phyloP scores from a whole-genome alignment of 176 grass and related monocot species.

The Pharus latifolius region DNA sequence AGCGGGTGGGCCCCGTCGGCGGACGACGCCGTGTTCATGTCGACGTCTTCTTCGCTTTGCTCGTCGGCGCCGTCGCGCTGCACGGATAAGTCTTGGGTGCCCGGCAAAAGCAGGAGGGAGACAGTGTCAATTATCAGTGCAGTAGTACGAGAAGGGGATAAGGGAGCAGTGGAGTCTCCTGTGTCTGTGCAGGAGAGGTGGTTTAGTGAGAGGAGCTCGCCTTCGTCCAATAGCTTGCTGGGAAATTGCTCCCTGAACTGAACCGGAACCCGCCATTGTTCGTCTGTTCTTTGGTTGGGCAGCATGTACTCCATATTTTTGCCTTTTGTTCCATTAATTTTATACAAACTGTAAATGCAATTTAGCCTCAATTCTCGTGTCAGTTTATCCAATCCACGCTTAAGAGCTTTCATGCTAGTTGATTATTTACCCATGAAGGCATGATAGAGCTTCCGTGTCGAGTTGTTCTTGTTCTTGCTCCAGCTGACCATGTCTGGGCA shows the following conservation, averaged over 20 bases:
- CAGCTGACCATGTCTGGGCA: too few relatives aligned
- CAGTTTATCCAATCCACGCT: neutral
- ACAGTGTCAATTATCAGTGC: neutral
- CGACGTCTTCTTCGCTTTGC: slow-evolving; percentile 42
- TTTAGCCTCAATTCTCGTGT: neutral
- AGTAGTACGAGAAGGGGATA: neutral
- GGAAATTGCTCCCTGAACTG: slow-evolving; percentile 30
- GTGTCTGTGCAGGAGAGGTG: slow-evolving; percentile 60
- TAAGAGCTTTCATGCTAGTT: too few relatives aligned
- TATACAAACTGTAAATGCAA: neutral
- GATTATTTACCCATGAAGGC: too few relatives aligned
- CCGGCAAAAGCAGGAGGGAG: slow-evolving; percentile 25
- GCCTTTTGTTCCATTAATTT: neutral
- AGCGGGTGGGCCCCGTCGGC: slow-evolving; percentile 40
- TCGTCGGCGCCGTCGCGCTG: slow-evolving; percentile 38
- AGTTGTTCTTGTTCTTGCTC: too few relatives aligned
- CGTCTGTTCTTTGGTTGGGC: too few relatives aligned
- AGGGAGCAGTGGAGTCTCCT: slow-evolving; percentile 30
- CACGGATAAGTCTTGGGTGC: slow-evolving; percentile 31
- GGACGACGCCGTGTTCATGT: slow-evolving; percentile 48
- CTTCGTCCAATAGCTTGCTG: slow-evolving; percentile 55
- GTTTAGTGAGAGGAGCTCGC: slow-evolving; percentile 54
- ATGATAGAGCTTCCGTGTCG: too few relatives aligned
- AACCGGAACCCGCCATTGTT: neutral
- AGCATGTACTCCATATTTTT: too few relatives aligned